Base-by-base conservation (phyloP, 169 alveolate genomes). In the Plasmodium adleri region DNA sequence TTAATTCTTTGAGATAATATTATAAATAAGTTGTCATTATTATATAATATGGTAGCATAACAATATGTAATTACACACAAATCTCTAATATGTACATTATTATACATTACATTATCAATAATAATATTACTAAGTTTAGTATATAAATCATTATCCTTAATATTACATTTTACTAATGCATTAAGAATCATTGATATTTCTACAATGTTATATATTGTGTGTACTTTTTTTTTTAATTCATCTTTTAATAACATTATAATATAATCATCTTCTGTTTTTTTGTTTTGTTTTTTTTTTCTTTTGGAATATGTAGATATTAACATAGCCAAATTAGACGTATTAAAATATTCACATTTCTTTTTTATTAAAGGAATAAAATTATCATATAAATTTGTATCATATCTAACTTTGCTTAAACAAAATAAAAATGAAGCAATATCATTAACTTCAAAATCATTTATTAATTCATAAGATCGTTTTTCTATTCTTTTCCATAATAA, bases 361-460 rank as follows among this genome's bases (percentile, higher is more conserved):
- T 70, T 67, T 70, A 83, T 83, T 47, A 83, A 58, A 39, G 91
- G 85, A 58, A 83, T 83, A 50, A 83, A 83, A 70, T 85, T 83
- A 20, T 83, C 91, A 83, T 68, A 83, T 59, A 83, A 70, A 47
- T 83, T 67, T 15, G 91, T 83, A 68, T 83, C 91, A 63, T 70
- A 83, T 43, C 91, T 68, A 47, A 71, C 60, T 58, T 83, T 83
- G 62, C 91, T 83, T 54, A 83, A 83, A 26, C 91, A 83, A 83
- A 83, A 83, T 70, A 83, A 70, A 73, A 83, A 83, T n/a, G 91
- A 83, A 10, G 91, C 91, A 13, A 83, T 71, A 1, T 83, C 91
- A 10, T 58, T 58, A 39, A 68, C 85, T 70, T 83, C 91, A 71
- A 83, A 83, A 56, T 60, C 71, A 28, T 83, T 85, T 60, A 83